A percentile compares a stretch with the other conserved stretches of the same genome.
These are phyloP conservation scores for Botrytis sinoallii DNA, from an alignment of 2,329 filamentous ascomycete genomes.

Conservation along the genomic window DNA sequence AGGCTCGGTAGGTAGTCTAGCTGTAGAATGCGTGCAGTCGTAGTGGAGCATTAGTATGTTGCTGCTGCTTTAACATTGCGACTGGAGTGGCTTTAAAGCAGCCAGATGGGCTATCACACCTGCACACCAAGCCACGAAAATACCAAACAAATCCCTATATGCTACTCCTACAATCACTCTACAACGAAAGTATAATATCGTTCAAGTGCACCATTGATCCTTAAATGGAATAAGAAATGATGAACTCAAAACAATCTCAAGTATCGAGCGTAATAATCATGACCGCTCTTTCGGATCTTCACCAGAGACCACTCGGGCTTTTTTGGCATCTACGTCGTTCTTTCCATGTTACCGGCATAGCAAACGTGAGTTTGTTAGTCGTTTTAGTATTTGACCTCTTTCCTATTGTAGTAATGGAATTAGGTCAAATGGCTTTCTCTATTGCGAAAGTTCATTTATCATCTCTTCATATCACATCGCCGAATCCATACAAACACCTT, in stretches of 20 bases:
- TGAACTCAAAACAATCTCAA: neutral
- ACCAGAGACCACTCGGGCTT: neutral
- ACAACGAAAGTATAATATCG: neutral
- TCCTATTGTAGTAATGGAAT: neutral
- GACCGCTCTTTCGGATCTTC: neutral
- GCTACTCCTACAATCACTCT: neutral
- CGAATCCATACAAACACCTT: neutral
- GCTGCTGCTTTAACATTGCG: neutral
- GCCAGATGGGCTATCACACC: neutral
- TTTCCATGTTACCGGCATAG: neutral
- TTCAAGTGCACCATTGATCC: neutral
- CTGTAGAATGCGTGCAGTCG: neutral
- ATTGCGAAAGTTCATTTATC: neutral
- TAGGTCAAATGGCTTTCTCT: neutral
- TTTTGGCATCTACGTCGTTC: neutral
- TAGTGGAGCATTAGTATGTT: neutral
- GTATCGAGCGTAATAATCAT: neutral
- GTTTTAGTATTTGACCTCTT: neutral
- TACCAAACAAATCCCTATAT: neutral
- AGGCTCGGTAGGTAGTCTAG: neutral
- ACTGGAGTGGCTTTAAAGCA: neutral
- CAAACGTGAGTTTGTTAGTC: neutral
- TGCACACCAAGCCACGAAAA: neutral
- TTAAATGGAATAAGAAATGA: accelerated
- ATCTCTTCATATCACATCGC: neutral